phyloP scores from a whole-genome alignment of 1,139 yeast species.

The Wickerhamiella pararugosa region DNA sequence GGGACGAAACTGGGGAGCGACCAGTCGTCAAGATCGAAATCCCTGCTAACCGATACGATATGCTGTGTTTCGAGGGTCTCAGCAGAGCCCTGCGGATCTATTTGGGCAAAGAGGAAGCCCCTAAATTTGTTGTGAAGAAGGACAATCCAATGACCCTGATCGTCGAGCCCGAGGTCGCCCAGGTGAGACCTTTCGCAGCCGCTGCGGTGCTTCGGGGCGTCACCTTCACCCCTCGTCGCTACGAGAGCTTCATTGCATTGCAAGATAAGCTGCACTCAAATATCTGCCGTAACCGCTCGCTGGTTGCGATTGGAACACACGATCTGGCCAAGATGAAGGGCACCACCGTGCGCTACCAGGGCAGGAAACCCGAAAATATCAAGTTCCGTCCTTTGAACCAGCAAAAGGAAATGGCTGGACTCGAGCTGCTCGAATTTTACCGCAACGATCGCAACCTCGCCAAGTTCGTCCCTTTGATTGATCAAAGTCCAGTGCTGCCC shows the following conservation, averaged over 20 bases:
- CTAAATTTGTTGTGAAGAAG: constrained; percentile 47
- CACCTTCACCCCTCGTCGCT: constrained; percentile 64
- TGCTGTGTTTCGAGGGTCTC: constrained; percentile 96
- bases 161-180: constrained; percentile 55
- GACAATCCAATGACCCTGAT: constrained; percentile 50
- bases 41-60: constrained; percentile 94
- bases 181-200: constrained; percentile 83
- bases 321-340: constrained; percentile 71
- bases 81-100: constrained; percentile 89
- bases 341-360: constrained; percentile 59
- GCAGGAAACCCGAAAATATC: constrained; percentile 64
- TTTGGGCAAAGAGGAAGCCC: constrained; percentile 51
- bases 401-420: constrained; percentile 58
- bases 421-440: constrained; percentile 74
- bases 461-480: constrained; percentile 74
- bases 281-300: constrained; percentile 89
- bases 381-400: constrained; percentile 70
- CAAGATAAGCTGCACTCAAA: constrained; percentile 95
- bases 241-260: constrained; percentile 86
- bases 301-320: constrained; percentile 98
- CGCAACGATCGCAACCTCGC: constrained; percentile 82
- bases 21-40: constrained; percentile 94
- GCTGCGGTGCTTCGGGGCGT: constrained; percentile 83
- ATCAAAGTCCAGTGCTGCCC: constrained; percentile 81
- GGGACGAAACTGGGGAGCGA: constrained; percentile 51